Conservation (phyloP, 495 filamentous ascomycete species). For the Penicillium tannophilum region DNA sequence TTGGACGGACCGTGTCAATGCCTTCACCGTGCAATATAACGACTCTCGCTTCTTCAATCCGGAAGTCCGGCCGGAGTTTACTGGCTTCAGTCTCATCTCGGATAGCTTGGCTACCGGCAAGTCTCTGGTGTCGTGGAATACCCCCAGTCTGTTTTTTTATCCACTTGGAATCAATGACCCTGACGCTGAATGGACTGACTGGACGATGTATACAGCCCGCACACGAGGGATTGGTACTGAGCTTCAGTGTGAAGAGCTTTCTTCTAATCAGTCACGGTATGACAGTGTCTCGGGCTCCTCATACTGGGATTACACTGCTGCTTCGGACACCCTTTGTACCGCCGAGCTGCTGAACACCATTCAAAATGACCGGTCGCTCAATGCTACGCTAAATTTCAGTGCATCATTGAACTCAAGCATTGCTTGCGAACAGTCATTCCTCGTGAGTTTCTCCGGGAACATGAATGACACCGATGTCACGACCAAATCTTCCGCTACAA, state of each 20-base stretch:
- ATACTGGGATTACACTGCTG: not conserved
- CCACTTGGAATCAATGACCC: conserved; percentile 13
- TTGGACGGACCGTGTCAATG: conserved; percentile 4
- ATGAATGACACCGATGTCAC: not conserved
- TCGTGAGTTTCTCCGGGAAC: not conserved
- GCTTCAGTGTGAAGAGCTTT: conserved; percentile 13
- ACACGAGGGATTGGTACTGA: conserved; percentile 22
- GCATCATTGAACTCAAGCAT: not conserved
- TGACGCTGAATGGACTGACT: conserved; percentile 2
- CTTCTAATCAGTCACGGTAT: not conserved
- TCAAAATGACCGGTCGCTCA: not conserved
- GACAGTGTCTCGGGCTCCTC: not conserved
- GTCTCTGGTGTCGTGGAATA: conserved; percentile 17
- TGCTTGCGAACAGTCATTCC: not conserved
- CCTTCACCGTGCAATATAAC: conserved; percentile 13
- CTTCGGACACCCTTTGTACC: not conserved
- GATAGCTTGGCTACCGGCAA: conserved; percentile 3
- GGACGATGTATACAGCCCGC: conserved; percentile 12
- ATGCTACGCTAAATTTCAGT: not conserved
- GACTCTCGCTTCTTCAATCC: conserved; percentile 14
- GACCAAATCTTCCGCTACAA: not conserved
- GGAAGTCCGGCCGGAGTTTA: conserved; percentile 6
- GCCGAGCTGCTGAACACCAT: not conserved
- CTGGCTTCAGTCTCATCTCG: conserved; percentile 15
- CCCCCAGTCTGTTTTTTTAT: conserved; percentile 10